These are phyloP conservation scores for Albophoma yamanashiensis DNA, from an alignment of 2,329 filamentous ascomycete genomes.

Conservation along the genomic window DNA sequence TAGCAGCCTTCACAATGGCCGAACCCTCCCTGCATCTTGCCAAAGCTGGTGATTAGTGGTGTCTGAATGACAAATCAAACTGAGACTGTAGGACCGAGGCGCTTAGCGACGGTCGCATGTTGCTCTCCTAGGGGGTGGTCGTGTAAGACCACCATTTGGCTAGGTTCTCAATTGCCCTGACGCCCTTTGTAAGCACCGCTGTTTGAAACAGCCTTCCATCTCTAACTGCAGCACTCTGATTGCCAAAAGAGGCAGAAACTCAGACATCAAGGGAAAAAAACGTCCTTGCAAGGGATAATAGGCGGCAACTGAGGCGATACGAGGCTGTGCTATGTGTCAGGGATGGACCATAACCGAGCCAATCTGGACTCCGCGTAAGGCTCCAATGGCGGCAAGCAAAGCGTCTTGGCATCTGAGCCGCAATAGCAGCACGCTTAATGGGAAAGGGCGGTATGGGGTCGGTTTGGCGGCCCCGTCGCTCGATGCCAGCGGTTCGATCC, in stretches of 20 bases:
- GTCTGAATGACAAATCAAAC: not conserved
- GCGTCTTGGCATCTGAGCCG: not conserved
- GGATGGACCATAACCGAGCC: not conserved
- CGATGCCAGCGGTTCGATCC: not conserved
- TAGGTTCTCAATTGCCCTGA: not conserved
- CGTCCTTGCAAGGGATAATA: not conserved
- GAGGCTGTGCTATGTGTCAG: not conserved
- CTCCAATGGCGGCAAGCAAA: not conserved
- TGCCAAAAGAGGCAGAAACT: not conserved
- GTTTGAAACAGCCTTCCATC: not conserved
- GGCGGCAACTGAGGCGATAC: not conserved
- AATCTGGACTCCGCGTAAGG: not conserved
- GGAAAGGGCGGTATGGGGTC: not conserved
- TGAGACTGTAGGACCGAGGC: not conserved
- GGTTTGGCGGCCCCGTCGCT: not conserved
- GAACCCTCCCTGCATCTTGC: not conserved
- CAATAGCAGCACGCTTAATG: not conserved
- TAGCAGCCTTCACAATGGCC: not conserved
- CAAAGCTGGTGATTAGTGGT: not conserved
- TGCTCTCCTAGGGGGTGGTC: not conserved
- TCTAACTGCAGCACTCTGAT: not conserved
- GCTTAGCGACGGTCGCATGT: not conserved
- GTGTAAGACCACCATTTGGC: not conserved
- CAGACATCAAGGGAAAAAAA: not conserved
- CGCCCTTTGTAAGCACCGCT: not conserved